Percentiles rank a stretch among this genome's conserved stretches.
Evolutionary conservation across 305 asterid genomes (phyloP).

Genomic region (Ilex paraguariensis): DNA sequence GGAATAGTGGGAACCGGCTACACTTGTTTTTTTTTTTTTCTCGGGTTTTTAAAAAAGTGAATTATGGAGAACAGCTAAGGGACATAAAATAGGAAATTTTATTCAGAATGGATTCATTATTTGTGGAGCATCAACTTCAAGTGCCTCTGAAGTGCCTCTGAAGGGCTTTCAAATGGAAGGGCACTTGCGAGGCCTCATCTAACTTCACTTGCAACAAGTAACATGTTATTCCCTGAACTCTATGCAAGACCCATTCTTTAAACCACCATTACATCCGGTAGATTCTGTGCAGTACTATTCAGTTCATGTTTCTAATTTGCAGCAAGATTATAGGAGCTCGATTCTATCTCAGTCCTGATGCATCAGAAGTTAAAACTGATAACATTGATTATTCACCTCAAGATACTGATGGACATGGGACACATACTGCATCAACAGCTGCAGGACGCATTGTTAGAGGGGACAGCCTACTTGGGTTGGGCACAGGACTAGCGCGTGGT

Average conservation of each 20-base stretch:
- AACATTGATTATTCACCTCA: not conserved
- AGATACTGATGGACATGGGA: slow-evolving; percentile 1
- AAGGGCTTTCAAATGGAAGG: not conserved
- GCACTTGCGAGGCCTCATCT: not conserved
- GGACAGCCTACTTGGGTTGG: not conserved
- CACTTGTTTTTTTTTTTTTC: too few species aligned
- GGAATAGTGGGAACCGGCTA: too few species aligned
- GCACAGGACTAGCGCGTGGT: not conserved
- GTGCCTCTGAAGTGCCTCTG: too few species aligned
- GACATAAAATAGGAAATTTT: too few species aligned
- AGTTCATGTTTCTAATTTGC: not conserved
- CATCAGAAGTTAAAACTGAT: too few species aligned
- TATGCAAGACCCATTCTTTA: too few species aligned
- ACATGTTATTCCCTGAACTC: not conserved
- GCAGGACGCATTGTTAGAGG: not conserved
- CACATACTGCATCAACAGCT: slow-evolving; percentile 1
- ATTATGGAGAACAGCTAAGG: too few species aligned
- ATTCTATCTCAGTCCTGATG: not conserved
- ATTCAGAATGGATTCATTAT: too few species aligned
- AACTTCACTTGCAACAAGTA: slow-evolving; percentile 8
- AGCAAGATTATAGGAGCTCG: slow-evolving; percentile 1
- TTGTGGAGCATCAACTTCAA: too few species aligned
- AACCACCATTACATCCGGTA: too few species aligned
- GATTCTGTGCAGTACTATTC: too few species aligned
- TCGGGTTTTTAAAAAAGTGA: too few species aligned